Conservation (phyloP, 2,329 filamentous ascomycete genomes). For the Seiridium cupressi region DNA sequence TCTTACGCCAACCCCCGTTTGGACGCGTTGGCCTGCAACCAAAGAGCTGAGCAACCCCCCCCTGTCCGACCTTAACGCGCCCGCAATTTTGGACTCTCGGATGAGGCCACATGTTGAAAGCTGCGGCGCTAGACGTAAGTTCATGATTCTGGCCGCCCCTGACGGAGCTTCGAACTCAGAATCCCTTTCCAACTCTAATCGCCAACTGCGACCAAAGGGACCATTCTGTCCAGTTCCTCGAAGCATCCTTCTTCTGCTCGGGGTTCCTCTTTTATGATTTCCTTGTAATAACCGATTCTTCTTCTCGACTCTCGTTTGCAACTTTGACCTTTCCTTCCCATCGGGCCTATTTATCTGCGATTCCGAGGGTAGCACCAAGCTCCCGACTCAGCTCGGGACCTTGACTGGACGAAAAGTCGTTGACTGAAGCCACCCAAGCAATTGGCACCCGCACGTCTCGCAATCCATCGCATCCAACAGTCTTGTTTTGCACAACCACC, state of each 20-base stretch:
- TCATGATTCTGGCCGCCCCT: background rate
- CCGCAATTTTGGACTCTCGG: background rate
- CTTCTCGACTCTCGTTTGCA: constrained; percentile 12
- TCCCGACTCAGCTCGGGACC: constrained; percentile 12
- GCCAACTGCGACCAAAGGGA: background rate
- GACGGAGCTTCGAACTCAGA: background rate
- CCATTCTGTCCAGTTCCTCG: background rate
- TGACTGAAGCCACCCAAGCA: constrained; percentile 23
- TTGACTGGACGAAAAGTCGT: constrained; percentile 1
- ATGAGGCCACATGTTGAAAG: constrained; percentile 9
- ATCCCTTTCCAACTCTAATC: background rate
- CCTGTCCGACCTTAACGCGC: background rate
- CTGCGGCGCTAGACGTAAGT: background rate
- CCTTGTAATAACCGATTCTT: constrained; percentile 10
- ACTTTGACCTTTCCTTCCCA: constrained; percentile 17
- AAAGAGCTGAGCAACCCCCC: background rate
- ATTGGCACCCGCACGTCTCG: constrained; percentile 11
- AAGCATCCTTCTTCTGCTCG: constrained; percentile 3
- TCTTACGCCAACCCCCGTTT: background rate
- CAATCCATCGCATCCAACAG: background rate
- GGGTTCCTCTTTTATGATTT: constrained; percentile 1
- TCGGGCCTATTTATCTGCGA: background rate
- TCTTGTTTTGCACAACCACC: background rate
- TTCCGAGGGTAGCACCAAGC: constrained; percentile 16
- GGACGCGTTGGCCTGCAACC: background rate